Evolutionary conservation across 768 basidiomycete species (phyloP), one percentile per base, ranked within the genome.

Genomic region (Phylloporus sp.): DNA sequence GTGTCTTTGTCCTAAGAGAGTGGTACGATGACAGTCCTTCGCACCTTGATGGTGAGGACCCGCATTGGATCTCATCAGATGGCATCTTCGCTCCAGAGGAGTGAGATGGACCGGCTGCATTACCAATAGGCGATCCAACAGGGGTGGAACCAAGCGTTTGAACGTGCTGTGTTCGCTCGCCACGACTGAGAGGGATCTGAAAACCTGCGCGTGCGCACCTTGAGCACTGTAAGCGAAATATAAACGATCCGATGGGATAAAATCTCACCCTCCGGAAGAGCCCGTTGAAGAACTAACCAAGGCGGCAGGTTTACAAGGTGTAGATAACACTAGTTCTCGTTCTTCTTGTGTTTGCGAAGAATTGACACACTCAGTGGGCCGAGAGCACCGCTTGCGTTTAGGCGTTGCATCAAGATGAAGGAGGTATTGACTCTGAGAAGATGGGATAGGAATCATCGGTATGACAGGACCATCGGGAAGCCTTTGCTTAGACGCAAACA

Each of bases 341-440:
- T 71, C 68, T 26, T 59, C 57, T 38, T 61, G 68, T 14, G 56
- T 59, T 33, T 70, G 69, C 10, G 69, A 69, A 21, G 64, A 66
- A 23, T 55, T 35, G 7, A 71, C 54, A 10, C 39, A 32, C 11
- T 56, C 60, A 0, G 23, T 17, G 27, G 6, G 31, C 14, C 57
- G 45, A 59, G 60, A 6, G 64, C 60, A 26, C 65, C 68, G 57
- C 54, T 68, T 57, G 69, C 72, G 62, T 31, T 60, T 68, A 9
- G 65, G 65, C 11, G 65, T 66, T 15, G 60, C 58, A 38, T 66
- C 65, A 23, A 35, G 24, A 26, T 54, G 55, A 26, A 66, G 62
- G 27, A 66, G 63, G 40, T 66, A 66, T 54, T 66, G 65, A 28
- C 65, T 66, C 36, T 66, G 65, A 35, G 65, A 66, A 13, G 65